Evolutionary conservation across 2,329 filamentous ascomycete genomes (phyloP).

Genomic region (Zasmidium cellare): DNA sequence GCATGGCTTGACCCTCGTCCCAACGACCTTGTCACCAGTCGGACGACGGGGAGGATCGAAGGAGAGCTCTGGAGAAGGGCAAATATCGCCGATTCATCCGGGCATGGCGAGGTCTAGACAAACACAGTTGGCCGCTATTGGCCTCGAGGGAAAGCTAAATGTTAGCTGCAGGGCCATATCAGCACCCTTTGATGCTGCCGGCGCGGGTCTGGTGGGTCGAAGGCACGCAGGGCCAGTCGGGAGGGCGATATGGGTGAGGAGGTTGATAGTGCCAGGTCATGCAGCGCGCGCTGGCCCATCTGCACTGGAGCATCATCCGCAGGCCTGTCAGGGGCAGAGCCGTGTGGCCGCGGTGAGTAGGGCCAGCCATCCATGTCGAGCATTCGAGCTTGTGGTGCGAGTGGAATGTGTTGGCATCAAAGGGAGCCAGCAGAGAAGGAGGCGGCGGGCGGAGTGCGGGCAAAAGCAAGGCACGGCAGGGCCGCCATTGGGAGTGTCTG

Average conservation of each 20-base stretch:
- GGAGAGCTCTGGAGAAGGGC: conserved; percentile 13
- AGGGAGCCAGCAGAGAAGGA: conserved; percentile 5
- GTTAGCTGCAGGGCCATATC: conserved; percentile 33
- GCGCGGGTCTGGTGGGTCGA: conserved; percentile 28
- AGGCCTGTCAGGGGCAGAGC: conserved; percentile 11
- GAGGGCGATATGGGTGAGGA: conserved; percentile 15
- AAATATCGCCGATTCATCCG: conserved; percentile 29
- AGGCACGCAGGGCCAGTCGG: conserved; percentile 15
- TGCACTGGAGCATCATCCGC: conserved; percentile 9
- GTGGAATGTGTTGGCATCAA: conserved; percentile 18
- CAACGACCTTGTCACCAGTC: conserved; percentile 1
- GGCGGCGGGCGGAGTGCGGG: conserved; percentile 13
- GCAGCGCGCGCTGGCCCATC: conserved; percentile 11
- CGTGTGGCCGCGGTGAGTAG: conserved; percentile 3
- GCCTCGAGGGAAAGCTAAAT: conserved; percentile 32
- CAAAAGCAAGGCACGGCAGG: conserved; percentile 16
- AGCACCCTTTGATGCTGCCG: conserved; percentile 16
- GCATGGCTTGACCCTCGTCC: conserved; percentile 15
- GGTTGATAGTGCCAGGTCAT: conserved; percentile 26
- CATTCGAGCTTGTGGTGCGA: conserved; percentile 12
- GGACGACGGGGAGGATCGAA: conserved; percentile 15
- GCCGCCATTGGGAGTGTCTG: background rate
- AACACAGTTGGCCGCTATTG: conserved; percentile 28
- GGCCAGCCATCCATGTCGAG: conserved; percentile 25
- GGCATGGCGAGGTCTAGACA: conserved; percentile 26